Evolutionary conservation across 768 basidiomycete species (phyloP), one percentile per base, ranked within the genome.

Genomic region (Naganishia friedmannii): DNA sequence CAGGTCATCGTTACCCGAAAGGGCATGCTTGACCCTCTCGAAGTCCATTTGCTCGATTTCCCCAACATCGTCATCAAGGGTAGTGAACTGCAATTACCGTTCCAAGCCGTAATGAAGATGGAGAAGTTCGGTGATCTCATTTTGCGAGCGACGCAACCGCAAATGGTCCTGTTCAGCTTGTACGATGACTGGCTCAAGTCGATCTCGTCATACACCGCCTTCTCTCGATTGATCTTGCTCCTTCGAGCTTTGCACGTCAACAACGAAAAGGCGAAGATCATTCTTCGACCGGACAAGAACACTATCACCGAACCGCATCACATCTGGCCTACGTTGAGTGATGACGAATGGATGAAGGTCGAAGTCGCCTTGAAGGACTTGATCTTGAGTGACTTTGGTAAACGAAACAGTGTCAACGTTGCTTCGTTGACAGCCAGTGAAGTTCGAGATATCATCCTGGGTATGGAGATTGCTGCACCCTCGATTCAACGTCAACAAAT

Each of bases 81-180:
- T 69, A 93, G 91, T 74, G 96, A 99, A 81, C 84, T 99, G 57
- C 96, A 99, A 77, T 84, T 98, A 69, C 96, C 96, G 0, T 99
- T 99, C 93, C 95, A 98, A 83, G 95, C 96, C 19, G 95, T 93
- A 76, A 93, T 99, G 92, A 98, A 98, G 85, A 94, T 98, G 90
- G 96, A 99, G 86, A 97, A 98, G 83, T 98, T 99, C 75, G 96
- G 96, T 83, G 96, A 99, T 80, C 84, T 99, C 72, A 97, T 97
- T 74, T 81, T 97, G 80, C 90, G 93, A 70, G 93, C 95, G 32
- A 97, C 91, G 17, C 95, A 99, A 84, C 95, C 95, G 3, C 95
- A 98, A 79, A 98, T 99, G 95, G 93, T 98, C 15, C 82, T 99
- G 56, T 97, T 96, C 86, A 95, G 91, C 84, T 86, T 98, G 68